Evolutionary conservation across 345 rosid genomes (phyloP).

Genomic region (Luvunga scandens): DNA sequence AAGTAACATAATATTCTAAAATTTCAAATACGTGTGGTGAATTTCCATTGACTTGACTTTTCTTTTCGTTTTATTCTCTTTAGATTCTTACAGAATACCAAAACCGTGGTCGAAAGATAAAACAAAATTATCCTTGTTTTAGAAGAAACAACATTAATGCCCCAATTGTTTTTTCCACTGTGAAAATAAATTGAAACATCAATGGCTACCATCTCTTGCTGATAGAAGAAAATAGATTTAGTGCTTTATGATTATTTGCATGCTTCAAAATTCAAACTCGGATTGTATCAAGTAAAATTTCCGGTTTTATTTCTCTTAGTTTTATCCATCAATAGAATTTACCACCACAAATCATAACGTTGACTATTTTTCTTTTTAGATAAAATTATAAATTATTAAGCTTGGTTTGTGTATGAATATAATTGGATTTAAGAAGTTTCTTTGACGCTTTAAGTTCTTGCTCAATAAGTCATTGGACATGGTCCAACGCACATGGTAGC

Average conservation of each 20-base stretch:
- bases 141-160: background rate
- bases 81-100: background rate
- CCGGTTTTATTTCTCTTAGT: no score
- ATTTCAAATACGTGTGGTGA: slow-evolving; percentile 16
- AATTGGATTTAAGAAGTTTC: background rate
- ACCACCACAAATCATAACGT: no score
- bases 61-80: slow-evolving; percentile 8
- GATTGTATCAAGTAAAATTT: no score
- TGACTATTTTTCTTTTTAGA: background rate
- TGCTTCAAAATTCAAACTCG: no score
- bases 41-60: slow-evolving; percentile 33
- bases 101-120: background rate
- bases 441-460: background rate
- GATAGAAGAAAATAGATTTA: no score
- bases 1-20: slow-evolving; percentile 1
- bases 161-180: no score
- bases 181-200: background rate
- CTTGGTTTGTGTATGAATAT: background rate
- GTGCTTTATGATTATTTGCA: no score
- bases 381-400: background rate
- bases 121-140: background rate
- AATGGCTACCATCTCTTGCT: background rate
- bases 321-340: background rate
- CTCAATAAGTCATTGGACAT: background rate
- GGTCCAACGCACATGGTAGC: background rate